These are phyloP conservation scores for Dalbergia oliveri DNA, from an alignment of 306 rosid genomes.

Conservation along the genomic window DNA sequence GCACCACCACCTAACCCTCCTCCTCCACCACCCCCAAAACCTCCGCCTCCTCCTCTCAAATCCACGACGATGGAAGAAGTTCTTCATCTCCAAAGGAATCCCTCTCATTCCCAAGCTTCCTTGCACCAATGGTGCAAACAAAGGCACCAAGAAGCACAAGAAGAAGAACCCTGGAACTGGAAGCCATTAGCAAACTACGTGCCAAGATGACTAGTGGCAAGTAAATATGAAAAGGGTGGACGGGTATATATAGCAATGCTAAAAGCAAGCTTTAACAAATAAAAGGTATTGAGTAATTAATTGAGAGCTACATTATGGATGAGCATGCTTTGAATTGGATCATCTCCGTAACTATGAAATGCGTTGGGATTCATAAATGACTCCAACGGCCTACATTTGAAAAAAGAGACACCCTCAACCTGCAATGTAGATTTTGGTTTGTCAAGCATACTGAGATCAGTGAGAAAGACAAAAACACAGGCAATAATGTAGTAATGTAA, in stretches of 20 bases:
- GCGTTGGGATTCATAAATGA: slow-evolving; percentile 59
- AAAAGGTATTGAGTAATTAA: background rate
- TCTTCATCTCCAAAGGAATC: slow-evolving; percentile 54
- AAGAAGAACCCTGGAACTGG: slow-evolving; percentile 49
- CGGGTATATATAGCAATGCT: slow-evolving; percentile 55
- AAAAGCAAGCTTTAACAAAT: background rate
- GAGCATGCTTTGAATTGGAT: slow-evolving; percentile 53
- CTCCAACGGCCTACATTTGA: slow-evolving; percentile 58
- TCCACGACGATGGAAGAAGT: slow-evolving; percentile 50
- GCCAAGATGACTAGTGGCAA: background rate
- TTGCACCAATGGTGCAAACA: slow-evolving; percentile 63
- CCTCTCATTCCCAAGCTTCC: slow-evolving; percentile 62
- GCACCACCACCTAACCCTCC: slow-evolving; percentile 66
- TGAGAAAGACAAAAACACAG: too few species aligned
- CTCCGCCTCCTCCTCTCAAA: slow-evolving; percentile 60
- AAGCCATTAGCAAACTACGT: slow-evolving; percentile 36
- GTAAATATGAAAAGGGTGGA: background rate
- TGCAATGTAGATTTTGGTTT: too few species aligned
- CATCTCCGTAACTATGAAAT: slow-evolving; percentile 60
- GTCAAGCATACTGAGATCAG: too few species aligned
- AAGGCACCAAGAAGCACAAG: slow-evolving; percentile 61
- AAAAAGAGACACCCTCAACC: slow-evolving; percentile 31
- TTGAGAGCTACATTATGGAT: slow-evolving; percentile 20
- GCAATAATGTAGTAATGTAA: too few species aligned
- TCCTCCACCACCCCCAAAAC: slow-evolving; percentile 68